A percentile compares a stretch with the other conserved stretches of the same genome.
phyloP scores from a whole-genome alignment of 176 grass and related monocot genomes.

The Aegilops speltoides region DNA sequence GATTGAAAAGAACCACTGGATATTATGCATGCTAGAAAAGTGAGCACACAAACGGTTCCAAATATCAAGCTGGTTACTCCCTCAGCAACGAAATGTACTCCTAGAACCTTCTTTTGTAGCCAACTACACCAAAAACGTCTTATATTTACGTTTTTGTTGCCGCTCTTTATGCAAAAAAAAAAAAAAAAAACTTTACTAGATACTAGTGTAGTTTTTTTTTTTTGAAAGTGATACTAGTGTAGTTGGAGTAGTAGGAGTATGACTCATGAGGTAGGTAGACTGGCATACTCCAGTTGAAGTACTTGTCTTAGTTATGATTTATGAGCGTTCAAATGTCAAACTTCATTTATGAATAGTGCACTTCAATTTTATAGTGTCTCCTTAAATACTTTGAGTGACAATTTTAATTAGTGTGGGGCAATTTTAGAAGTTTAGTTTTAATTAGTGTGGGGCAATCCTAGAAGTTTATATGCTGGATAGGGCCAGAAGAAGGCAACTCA shows the following conservation, averaged over 20 bases:
- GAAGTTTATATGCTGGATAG: neutral
- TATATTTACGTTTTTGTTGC: neutral
- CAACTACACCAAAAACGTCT: no score
- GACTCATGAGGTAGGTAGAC: neutral
- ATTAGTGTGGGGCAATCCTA: neutral
- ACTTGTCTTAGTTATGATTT: neutral
- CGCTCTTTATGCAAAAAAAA: neutral
- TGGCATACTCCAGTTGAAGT: neutral
- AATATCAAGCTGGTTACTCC: no score
- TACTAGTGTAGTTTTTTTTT: no score
- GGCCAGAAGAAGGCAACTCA: conserved; percentile 2
- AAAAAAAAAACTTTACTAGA: neutral
- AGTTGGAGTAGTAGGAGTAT: no score
- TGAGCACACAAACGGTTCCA: no score
- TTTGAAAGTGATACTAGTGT: no score
- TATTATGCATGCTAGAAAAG: neutral
- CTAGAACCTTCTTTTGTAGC: no score
- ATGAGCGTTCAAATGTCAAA: conserved; percentile 4
- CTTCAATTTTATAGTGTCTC: neutral
- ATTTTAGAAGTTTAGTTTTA: conserved; percentile 1
- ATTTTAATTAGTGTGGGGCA: neutral
- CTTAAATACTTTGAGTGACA: neutral
- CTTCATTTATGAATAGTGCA: conserved; percentile 4
- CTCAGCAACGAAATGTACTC: no score
- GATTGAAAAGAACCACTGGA: neutral